Evolutionary conservation across 73 alveolate species (phyloP), one percentile per base, ranked within the genome.

Genomic region (Symbiodinium pilosum): DNA sequence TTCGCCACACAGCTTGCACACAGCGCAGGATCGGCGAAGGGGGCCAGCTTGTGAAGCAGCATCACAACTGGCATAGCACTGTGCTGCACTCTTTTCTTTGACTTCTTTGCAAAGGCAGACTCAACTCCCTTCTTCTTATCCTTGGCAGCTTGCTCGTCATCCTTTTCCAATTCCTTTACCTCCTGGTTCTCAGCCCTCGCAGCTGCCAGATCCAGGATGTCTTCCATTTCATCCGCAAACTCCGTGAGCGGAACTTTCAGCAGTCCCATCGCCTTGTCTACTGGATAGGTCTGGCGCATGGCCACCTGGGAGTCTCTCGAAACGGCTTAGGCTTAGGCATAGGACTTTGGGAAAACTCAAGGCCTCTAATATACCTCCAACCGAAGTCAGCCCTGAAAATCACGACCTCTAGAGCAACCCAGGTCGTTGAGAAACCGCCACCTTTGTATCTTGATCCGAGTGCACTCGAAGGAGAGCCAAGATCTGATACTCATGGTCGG

Each of bases 401-500:
- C n/a, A n/a, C n/a, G n/a, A n/a, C n/a, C n/a, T n/a, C n/a, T n/a
- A n/a, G n/a, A n/a, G n/a, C n/a, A n/a, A n/a, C n/a, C n/a, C n/a
- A n/a, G n/a, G n/a, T n/a, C n/a, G n/a, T n/a, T n/a, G n/a, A n/a
- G n/a, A n/a, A n/a, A n/a, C n/a, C n/a, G n/a, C n/a, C 85, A 40
- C 99, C 59, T 99, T 93, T 38, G 99, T 87, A 77, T 99, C 99
- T 59, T 99, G 99, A 93, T 94, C 98, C 86, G 92, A 97, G 97
- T 99, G 99, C 38, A 99, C 93, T 47, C 99, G 83, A 36, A 99
- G 98, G 84, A 99, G 68, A 51, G 99, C 89, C 93, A 99, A 43
- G 36, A 99, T 99, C 36, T 95, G 92, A 83, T 99, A 99, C 73
- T 99, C 99, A 36, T 86, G 94, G 98, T 99, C 99, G 40, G 99